Evolutionary conservation across 1,284 basidiomycete species (phyloP), one percentile per base, ranked within the genome.

Genomic region (Cryptococcus hybrid): DNA sequence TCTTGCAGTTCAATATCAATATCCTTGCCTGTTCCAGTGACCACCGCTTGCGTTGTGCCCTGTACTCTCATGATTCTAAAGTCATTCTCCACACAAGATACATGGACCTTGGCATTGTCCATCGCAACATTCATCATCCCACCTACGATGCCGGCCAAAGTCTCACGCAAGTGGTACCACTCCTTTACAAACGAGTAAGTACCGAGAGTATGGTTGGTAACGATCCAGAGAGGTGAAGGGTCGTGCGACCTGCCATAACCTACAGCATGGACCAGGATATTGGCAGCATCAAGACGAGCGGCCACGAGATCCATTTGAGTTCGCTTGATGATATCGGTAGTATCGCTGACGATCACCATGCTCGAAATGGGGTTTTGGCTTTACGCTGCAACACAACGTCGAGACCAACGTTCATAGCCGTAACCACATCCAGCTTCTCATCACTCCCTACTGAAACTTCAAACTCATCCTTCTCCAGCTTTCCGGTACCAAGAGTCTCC

Each of bases 251-350:
- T 90, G 53, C 94, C 94, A 73, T 95, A 99, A 49, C 95, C 95
- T 65, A 99, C 89, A 1, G 92, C 89, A 77, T 99, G 95, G 55
- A 99, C 94, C 1, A 95, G 93, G 8, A 63, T 30, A 55, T 92
- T 93, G 35, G 91, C 94, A 3, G 94, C 94, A 71, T 99, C 95
- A 0, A 93, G 89, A 46, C 95, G 88, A 45, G 94, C 93, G 59
- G 96, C 87, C 36, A 97, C 92, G 15, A 99, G 84, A 70, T 98
- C 93, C 92, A 99, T 97, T 78, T 97, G 92, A n/a, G 91, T 90
- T n/a, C 92, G 86, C 51, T 90, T 86, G 9, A 93, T 91, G 62
- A 85, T 88, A 69, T 97, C 93, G 5, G 88, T 82, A 1, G 90
- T 88, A 71, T 99, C 95, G 75, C 90, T 92, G 65, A 98, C 86